These are phyloP conservation scores for Microbotryum intermedium DNA, from an alignment of 1,284 basidiomycete species.

Conservation along the genomic window DNA sequence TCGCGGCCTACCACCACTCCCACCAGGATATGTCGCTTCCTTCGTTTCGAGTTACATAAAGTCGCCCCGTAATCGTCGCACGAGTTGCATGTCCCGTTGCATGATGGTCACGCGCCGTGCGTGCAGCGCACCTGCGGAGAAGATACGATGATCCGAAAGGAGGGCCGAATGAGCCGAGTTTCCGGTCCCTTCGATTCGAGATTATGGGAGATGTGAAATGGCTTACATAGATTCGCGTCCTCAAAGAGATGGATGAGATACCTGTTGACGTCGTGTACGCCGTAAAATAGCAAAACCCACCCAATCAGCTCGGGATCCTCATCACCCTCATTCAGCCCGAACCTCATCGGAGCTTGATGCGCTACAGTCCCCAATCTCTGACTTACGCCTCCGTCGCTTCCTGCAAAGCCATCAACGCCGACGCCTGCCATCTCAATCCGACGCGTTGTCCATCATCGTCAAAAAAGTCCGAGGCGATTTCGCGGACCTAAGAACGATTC, in stretches of 20 bases:
- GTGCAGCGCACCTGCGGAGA: constrained; percentile 77
- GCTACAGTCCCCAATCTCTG: not conserved
- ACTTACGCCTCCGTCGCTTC: constrained; percentile 85
- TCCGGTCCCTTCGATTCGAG: not conserved
- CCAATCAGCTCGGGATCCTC: not conserved
- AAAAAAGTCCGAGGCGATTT: constrained; percentile 64
- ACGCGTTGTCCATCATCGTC: constrained; percentile 39
- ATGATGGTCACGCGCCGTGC: constrained; percentile 98
- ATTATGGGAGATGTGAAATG: not conserved
- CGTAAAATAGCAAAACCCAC: not conserved
- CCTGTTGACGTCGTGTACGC: constrained; percentile 9
- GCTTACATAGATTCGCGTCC: constrained; percentile 68
- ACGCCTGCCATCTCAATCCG: constrained; percentile 81
- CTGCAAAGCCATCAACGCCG: constrained; percentile 80
- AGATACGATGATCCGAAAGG: not conserved
- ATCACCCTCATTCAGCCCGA: not conserved
- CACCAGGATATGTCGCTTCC: no score
- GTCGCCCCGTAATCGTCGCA: constrained; percentile 78
- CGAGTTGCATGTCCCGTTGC: constrained; percentile 94
- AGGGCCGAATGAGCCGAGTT: not conserved
- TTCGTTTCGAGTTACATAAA: constrained; percentile 33
- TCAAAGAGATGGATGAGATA: constrained; percentile 83
- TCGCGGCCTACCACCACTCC: no score
- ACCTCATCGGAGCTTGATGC: not conserved
- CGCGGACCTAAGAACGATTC: constrained; percentile 60